Conservation (phyloP, 2,329 filamentous ascomycete species). For the Aspergillus quadricinctus region DNA sequence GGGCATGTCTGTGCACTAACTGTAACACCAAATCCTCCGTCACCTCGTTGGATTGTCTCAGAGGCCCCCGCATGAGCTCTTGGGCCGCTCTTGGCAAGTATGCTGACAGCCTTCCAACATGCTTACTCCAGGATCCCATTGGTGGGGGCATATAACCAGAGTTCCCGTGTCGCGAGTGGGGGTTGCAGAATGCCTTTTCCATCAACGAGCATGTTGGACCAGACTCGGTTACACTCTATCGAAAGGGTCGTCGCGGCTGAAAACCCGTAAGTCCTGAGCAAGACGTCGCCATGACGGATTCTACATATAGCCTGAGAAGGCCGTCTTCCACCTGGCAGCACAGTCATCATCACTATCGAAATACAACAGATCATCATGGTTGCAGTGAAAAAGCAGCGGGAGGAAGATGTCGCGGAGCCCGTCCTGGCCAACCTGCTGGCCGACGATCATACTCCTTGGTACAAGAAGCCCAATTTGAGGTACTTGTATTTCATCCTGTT, state of each 20-base stretch:
- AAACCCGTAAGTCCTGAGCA: too few species aligned
- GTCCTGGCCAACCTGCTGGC: slow-evolving; percentile 16
- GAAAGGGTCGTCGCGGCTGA: too few species aligned
- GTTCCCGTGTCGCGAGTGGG: not conserved
- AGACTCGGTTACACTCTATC: not conserved
- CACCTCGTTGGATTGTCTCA: not conserved
- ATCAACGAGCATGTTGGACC: not conserved
- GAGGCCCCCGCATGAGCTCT: not conserved
- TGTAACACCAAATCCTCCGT: not conserved
- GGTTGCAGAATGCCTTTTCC: not conserved
- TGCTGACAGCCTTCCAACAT: not conserved
- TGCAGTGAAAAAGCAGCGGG: slow-evolving; percentile 17
- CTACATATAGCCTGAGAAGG: not conserved
- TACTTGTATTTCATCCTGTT: slow-evolving; percentile 55
- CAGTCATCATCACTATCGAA: slow-evolving; percentile 1
- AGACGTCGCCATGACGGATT: not conserved
- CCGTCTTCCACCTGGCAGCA: not conserved
- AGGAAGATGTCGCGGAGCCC: slow-evolving; percentile 22
- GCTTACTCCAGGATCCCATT: not conserved
- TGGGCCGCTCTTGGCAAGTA: not conserved
- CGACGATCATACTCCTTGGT: slow-evolving; percentile 48
- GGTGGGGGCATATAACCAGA: not conserved
- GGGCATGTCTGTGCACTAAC: not conserved
- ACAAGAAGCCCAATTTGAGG: slow-evolving; percentile 56
- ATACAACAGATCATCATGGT: slow-evolving; percentile 16